Percentiles rank a stretch among this genome's conserved stretches.
phyloP scores from a whole-genome alignment of 345 rosid genomes.

The Fremontodendron californicum region DNA sequence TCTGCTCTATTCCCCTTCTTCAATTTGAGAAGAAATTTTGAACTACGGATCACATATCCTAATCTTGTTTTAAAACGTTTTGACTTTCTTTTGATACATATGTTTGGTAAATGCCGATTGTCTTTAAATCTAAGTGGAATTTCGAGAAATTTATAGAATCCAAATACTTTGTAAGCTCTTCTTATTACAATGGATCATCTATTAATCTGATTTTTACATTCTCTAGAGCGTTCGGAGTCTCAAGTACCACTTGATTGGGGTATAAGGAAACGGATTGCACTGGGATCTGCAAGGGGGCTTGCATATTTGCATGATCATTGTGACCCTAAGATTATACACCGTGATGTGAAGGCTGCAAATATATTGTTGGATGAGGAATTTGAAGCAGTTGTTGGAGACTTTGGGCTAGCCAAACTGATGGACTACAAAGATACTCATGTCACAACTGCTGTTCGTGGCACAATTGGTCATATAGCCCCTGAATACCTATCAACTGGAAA shows the following conservation, averaged over 20 bases:
- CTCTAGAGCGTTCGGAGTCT: constrained; percentile 50
- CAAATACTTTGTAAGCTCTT: neutral
- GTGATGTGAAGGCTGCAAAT: constrained; percentile 96
- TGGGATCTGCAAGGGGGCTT: constrained; percentile 89
- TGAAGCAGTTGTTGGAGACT: constrained; percentile 97
- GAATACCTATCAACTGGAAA: constrained; percentile 92
- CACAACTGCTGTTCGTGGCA: constrained; percentile 94
- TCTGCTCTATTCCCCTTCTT: neutral
- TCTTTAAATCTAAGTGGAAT: neutral
- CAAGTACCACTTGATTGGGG: constrained; percentile 67
- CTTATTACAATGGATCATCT: neutral
- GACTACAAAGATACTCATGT: constrained; percentile 89
- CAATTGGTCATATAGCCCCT: constrained; percentile 96
- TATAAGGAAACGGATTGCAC: constrained; percentile 60
- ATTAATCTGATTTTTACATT: constrained; percentile 9
- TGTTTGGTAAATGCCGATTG: neutral
- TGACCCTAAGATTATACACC: constrained; percentile 90
- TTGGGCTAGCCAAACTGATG: constrained; percentile 91
- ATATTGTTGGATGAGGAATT: constrained; percentile 87
- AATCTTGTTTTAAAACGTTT: neutral
- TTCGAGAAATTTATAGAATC: neutral
- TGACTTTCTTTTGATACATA: neutral
- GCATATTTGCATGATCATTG: constrained; percentile 94
- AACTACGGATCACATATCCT: neutral
- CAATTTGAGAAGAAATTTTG: neutral